Evolutionary conservation across 352 stramenopile species (phyloP).

Genomic region (Pythium guiyangense): DNA sequence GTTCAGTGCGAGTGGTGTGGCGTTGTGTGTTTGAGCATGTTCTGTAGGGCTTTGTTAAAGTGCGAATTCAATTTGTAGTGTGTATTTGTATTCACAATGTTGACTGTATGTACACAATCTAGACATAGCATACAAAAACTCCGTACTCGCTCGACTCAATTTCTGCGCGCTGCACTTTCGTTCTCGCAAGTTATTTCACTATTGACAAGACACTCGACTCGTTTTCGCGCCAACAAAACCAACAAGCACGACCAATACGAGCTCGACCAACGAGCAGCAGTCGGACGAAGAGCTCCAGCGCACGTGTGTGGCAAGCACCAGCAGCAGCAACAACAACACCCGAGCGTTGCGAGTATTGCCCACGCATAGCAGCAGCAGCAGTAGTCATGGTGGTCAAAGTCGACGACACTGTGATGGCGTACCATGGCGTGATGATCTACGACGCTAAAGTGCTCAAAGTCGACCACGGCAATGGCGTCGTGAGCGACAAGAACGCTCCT

Average conservation of each 20-base stretch:
- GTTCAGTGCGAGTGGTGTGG: background rate
- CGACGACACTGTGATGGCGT: constrained; percentile 67
- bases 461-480: constrained; percentile 62
- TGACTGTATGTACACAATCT: no score
- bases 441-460: constrained; percentile 83
- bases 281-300: background rate
- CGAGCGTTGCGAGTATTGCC: background rate
- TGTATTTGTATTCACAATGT: no score
- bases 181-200: no score
- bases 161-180: no score
- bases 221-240: background rate
- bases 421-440: constrained; percentile 84
- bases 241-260: background rate
- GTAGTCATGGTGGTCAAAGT: constrained; percentile 52
- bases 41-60: no score
- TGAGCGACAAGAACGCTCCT: constrained; percentile 15
- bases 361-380: background rate
- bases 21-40: no score
- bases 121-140: no score
- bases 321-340: background rate
- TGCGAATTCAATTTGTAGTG: no score
- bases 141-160: no score
- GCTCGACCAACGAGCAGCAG: background rate
- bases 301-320: background rate
- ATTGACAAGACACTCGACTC: no score